phyloP scores from a whole-genome alignment of 2,329 filamentous ascomycete species.

The Aaosphaeria pasadenensis region DNA sequence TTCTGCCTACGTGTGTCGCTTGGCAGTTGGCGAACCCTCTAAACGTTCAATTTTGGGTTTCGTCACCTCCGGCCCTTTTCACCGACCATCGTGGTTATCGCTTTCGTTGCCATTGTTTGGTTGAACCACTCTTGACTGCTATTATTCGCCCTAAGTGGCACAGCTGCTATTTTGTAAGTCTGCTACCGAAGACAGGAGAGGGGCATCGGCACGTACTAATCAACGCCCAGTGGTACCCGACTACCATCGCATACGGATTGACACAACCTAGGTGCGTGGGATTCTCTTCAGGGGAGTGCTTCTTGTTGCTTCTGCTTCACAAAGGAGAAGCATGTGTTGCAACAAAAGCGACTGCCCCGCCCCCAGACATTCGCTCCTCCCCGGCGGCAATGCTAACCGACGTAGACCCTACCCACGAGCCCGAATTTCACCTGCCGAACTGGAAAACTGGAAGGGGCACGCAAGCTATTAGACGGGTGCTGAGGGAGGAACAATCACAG shows the following conservation, averaged over 20 bases:
- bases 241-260: no score
- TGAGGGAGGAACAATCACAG: slow-evolving; percentile 20
- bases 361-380: no score
- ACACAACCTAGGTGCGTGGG: no score
- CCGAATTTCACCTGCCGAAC: no score
- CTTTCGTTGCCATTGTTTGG: slow-evolving; percentile 8
- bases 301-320: no score
- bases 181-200: slow-evolving; percentile 20
- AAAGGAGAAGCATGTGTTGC: no score
- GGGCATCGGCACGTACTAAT: slow-evolving; percentile 7
- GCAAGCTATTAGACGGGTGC: slow-evolving; percentile 13
- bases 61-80: slow-evolving; percentile 14
- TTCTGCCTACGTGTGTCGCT: slow-evolving; percentile 31
- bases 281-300: no score
- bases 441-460: slow-evolving; percentile 8
- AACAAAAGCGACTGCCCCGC: no score
- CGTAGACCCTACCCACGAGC: no score
- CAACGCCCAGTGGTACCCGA: no score
- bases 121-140: slow-evolving; percentile 8
- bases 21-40: slow-evolving; percentile 30
- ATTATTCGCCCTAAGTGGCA: slow-evolving; percentile 5
- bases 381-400: no score
- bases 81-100: slow-evolving; percentile 9
- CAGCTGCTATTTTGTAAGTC: slow-evolving; percentile 21
- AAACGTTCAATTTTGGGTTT: slow-evolving; percentile 28